phyloP scores from a whole-genome alignment of 495 filamentous ascomycete genomes.

The Penicillium canariense region DNA sequence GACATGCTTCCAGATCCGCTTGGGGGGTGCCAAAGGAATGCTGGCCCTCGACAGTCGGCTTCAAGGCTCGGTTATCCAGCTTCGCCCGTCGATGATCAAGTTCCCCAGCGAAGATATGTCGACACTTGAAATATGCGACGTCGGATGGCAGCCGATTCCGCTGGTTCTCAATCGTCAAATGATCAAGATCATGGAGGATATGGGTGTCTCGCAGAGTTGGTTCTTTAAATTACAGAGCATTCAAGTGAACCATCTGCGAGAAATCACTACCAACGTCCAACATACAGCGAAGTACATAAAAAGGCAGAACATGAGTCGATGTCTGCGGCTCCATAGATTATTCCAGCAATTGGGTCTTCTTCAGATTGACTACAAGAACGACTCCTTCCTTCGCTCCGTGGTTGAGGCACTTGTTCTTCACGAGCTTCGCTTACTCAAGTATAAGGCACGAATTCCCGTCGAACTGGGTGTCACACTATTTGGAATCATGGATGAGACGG shows the following conservation, averaged over 20 bases:
- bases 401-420: background rate
- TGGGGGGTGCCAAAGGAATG: background rate
- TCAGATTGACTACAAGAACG: background rate
- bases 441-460: background rate
- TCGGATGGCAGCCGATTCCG: background rate
- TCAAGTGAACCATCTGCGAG: background rate
- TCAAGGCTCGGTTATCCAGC: background rate
- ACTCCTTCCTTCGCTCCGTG: background rate
- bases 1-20: background rate
- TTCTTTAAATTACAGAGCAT: background rate
- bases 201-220: background rate
- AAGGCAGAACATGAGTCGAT: background rate
- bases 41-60: background rate
- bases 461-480: background rate
- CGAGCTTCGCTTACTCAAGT: background rate
- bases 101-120: background rate
- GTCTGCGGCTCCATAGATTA: background rate
- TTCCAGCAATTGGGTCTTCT: background rate
- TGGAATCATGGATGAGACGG: background rate
- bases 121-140: background rate
- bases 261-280: background rate
- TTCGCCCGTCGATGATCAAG: background rate
- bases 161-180: background rate
- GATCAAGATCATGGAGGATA: background rate
- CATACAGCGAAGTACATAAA: background rate